phyloP scores from a whole-genome alignment of 345 rosid genomes.

The Capsella bursapastoris region DNA sequence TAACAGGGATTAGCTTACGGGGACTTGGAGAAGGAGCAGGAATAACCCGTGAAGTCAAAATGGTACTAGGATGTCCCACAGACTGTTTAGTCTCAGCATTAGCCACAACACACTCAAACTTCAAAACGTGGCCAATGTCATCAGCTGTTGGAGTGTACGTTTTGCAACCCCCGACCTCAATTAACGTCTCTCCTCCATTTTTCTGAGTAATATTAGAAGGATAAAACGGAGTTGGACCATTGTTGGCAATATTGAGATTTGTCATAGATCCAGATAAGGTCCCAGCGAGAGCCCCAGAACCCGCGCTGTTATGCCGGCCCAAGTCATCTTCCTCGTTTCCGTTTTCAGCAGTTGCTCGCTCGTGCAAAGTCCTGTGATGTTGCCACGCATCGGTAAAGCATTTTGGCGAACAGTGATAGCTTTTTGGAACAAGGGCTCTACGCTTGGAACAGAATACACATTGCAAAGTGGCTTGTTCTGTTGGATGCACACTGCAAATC shows the following conservation, averaged over 20 bases:
- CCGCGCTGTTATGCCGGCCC: constrained; percentile 69
- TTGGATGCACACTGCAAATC: constrained; percentile 90
- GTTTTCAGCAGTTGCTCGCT: constrained; percentile 89
- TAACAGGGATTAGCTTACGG: constrained; percentile 76
- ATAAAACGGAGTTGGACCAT: constrained; percentile 78
- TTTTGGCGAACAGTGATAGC: constrained; percentile 93
- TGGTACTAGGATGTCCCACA: constrained; percentile 69
- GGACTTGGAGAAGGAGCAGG: constrained; percentile 97
- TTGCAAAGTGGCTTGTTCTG: constrained; percentile 93
- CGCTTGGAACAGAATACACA: constrained; percentile 92
- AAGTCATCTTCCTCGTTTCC: constrained; percentile 93
- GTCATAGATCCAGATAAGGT: constrained; percentile 73
- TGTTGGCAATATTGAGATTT: constrained; percentile 56
- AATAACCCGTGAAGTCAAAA: constrained; percentile 89
- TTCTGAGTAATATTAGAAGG: constrained; percentile 76
- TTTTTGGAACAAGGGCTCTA: constrained; percentile 72
- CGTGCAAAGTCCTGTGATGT: constrained; percentile 93
- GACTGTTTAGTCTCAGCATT: constrained; percentile 71
- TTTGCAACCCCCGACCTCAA: constrained; percentile 89
- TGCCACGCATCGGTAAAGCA: constrained; percentile 99
- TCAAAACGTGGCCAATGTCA: constrained; percentile 89
- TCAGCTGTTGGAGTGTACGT: constrained; percentile 95
- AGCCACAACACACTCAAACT: constrained; percentile 89
- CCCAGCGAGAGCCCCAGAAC: constrained; percentile 63
- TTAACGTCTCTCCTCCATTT: constrained; percentile 78